Percentiles rank a stretch among this genome's conserved stretches.
Evolutionary conservation across 1,284 basidiomycete genomes (phyloP).

Genomic region (Acaromyces ingoldii): DNA sequence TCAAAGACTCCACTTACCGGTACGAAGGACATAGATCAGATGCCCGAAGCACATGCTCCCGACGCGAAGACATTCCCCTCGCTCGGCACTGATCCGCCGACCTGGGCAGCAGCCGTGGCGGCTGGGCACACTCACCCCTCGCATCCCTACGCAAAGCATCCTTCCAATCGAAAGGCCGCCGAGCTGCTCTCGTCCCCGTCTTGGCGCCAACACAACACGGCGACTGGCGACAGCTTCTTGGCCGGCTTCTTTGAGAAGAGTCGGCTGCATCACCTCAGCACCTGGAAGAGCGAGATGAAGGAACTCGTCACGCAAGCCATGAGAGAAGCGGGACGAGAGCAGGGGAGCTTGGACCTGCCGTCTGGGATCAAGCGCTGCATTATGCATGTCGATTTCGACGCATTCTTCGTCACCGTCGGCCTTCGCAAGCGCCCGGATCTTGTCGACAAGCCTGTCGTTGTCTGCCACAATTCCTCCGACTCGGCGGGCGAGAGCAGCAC

Average conservation of each 20-base stretch:
- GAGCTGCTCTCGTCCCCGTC: constrained; percentile 32
- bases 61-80: constrained; percentile 13
- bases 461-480: constrained; percentile 70
- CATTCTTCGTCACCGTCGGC: constrained; percentile 72
- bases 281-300: constrained; percentile 86
- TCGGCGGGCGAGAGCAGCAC: constrained; percentile 25
- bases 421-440: constrained; percentile 37
- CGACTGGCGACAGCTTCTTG: constrained; percentile 75
- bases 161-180: constrained; percentile 36
- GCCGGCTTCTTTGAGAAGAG: constrained; percentile 86
- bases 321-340: constrained; percentile 65
- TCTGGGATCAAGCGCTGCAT: constrained; percentile 49
- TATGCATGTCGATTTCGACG: constrained; percentile 66
- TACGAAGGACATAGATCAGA: no score
- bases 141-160: constrained; percentile 22
- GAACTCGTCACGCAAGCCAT: constrained; percentile 62
- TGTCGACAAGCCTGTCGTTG: constrained; percentile 67
- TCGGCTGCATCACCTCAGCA: constrained; percentile 81
- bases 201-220: constrained; percentile 83
- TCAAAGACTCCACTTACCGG: no score
- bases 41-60: no score
- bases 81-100: constrained; percentile 25
- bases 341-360: constrained; percentile 56
- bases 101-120: constrained; percentile 15
- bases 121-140: constrained; percentile 7